Evolutionary conservation across 176 grass and related monocot species (phyloP).

Genomic region (Avena insularis): DNA sequence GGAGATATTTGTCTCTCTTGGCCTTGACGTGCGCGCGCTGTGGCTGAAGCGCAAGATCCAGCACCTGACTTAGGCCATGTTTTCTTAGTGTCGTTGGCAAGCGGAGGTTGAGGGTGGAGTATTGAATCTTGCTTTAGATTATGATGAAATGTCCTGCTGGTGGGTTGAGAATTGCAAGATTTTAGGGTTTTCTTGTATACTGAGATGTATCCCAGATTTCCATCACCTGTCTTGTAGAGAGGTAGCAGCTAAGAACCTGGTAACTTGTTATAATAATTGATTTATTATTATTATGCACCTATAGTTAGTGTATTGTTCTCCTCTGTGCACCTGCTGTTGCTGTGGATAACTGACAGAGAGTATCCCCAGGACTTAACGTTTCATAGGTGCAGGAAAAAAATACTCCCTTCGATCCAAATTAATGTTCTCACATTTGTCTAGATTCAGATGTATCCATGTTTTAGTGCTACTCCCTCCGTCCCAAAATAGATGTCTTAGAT

Average conservation of each 20-base stretch:
- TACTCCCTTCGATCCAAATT: no score
- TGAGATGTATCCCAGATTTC: slow-evolving; percentile 53
- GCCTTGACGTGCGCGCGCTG: slow-evolving; percentile 60
- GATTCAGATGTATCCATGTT: no score
- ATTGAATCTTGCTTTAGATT: slow-evolving; percentile 37
- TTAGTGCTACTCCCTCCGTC: no score
- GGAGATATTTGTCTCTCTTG: slow-evolving; percentile 73
- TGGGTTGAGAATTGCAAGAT: slow-evolving; percentile 19
- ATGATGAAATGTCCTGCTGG: slow-evolving; percentile 28
- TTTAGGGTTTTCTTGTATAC: slow-evolving; percentile 55
- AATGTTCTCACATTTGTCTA: no score
- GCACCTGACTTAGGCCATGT: slow-evolving; percentile 48
- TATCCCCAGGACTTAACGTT: neutral
- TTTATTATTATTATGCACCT: slow-evolving; percentile 31
- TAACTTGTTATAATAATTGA: slow-evolving; percentile 49
- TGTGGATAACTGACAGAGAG: neutral
- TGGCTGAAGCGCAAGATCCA: slow-evolving; percentile 85
- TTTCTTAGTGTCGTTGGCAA: slow-evolving; percentile 11
- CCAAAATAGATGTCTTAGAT: no score
- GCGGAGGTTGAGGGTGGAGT: slow-evolving; percentile 15
- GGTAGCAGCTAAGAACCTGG: slow-evolving; percentile 26
- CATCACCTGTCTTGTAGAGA: slow-evolving; percentile 48
- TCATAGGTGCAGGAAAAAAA: no score
- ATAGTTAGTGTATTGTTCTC: neutral
- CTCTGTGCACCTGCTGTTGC: neutral